Evolutionary conservation across 106 monocot genomes (phyloP), one percentile per base, ranked within the genome.

Genomic region (Platanthera guangdongensis): DNA sequence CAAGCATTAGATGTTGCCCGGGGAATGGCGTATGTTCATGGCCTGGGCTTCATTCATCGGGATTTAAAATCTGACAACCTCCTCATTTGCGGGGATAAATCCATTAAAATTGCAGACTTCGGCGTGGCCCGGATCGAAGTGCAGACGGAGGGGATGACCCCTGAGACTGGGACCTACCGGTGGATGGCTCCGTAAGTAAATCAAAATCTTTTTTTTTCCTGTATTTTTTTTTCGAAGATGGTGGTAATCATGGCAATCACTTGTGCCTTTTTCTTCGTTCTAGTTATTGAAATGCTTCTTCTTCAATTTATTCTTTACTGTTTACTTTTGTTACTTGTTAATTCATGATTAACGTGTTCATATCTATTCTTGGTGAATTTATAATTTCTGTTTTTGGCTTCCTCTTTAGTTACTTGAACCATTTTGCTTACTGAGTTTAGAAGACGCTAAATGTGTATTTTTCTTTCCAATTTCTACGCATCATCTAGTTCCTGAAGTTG

Each of bases 161-260:
- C 86, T 2, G 86, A 86, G 76, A 86, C 86, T 9, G 86, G 86
- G 74, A 86, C 86, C 18, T 86, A 86, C 25, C 79, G 82, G 13
- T 86, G 86, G 86, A 86, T 86, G 82, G 86, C 86, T 46, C 86
- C 86, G 82, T 86, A 86, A 74, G 86, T 63, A 12, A 25, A 65
- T 30, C 65, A 65, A 65, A 65, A 39, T 3, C 2, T 39, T 39
- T 39, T 39, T 39, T 39, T 39, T 39, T 39, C 39, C 1, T 65
- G 28, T 62, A 5, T 2, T 19, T 65, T 65, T 65, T 32, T 30
- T 65, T 65, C 12, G 30, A 65, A 30, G 65, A 30, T 65, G 30
- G 6, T 32, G 11, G 30, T 65, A 30, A 28, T 65, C 30, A 10
- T 65, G 9, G 4, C 10, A 30, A 65, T 65, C 32, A 25, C 32